A percentile compares a stretch with the other conserved stretches of the same genome.
Conservation (phyloP, 805 yeast species). For the Lipomyces orientalis region DNA sequence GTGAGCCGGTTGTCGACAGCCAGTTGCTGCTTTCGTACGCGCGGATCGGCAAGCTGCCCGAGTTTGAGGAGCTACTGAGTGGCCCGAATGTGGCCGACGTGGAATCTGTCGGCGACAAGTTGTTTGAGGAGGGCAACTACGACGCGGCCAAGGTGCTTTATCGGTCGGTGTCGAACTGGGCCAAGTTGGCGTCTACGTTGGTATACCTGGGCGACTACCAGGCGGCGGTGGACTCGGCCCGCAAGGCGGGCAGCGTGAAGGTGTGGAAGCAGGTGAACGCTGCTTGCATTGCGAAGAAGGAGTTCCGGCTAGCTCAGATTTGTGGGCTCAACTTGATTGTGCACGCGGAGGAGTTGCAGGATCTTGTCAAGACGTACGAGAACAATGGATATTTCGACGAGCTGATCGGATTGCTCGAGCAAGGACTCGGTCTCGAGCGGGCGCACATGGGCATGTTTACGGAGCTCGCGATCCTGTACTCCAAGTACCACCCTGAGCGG, state of each 20-base stretch:
- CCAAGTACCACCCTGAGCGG: conserved; percentile 86
- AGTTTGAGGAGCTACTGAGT: conserved; percentile 81
- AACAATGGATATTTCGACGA: conserved; percentile 89
- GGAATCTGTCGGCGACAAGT: conserved; percentile 89
- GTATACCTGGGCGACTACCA: conserved; percentile 92
- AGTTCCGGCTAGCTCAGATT: conserved; percentile 95
- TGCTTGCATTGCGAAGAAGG: conserved; percentile 94
- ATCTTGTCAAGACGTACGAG: conserved; percentile 85
- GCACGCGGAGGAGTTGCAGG: conserved; percentile 96
- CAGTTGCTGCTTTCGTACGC: conserved; percentile 90
- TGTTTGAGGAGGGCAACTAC: conserved; percentile 79
- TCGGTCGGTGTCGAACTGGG: conserved; percentile 87
- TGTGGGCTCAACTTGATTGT: conserved; percentile 97
- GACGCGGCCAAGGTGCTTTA: conserved; percentile 91
- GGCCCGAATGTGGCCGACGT: conserved; percentile 92
- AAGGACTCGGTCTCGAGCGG: conserved; percentile 94
- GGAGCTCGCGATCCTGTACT: conserved; percentile 86
- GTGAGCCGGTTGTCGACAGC: conserved; percentile 93
- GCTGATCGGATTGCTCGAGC: conserved; percentile 89
- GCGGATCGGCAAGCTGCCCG: conserved; percentile 70
- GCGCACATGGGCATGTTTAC: conserved; percentile 99
- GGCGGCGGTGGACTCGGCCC: conserved; percentile 97
- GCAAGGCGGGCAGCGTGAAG: conserved; percentile 90
- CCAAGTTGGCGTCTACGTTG: conserved; percentile 94
- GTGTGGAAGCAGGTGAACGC: conserved; percentile 98